Evolutionary conservation across 371 early-diverging fungal genomes (phyloP), one percentile per base, ranked within the genome.

Genomic region (Apophysomyces trapeziformis): DNA sequence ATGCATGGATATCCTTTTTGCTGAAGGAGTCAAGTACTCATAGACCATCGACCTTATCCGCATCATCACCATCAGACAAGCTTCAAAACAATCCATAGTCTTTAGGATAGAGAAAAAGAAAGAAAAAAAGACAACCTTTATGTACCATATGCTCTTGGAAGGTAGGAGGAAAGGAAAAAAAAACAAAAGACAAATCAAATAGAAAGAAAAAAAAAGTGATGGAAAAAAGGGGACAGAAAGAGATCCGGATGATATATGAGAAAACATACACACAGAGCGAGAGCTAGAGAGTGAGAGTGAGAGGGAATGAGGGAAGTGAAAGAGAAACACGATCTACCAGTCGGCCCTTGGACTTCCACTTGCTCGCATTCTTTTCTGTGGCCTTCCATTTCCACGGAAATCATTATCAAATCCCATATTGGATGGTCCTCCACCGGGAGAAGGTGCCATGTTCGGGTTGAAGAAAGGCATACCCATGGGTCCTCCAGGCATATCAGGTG

Each of bases 1-100:
- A 95, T 68, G 88, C 92, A 64, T 95, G 95, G 95, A 93, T 95
- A 43, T 90, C 92, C 11, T 95, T 92, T 73, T 75, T 95, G 65
- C 78, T 90, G 18, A 89, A 89, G 38, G 92, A 91, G 64, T 88
- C 91, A 0, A 84, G 71, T 63, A 56, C 64, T 47, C 66, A 70
- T 8, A 68, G 38, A 11, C 21, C 54, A 7, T 21, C 54, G 21
- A 50, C 21, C 9, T 9, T 21, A 21, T 26, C 21, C 16, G 54
- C 21, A 21, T 7, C 16, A 11, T 21, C 54, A 50, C 7, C 54
- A 4, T 21, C n/a, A 18, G 54, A 50, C n/a, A 5, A 50, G 8
- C 21, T 26, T 50, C 54, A 21, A 7, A 26, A 50, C 16, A 50
- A 21, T n/a, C 21, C 16, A 50, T 50, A 50, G 11, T 26, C 21